A percentile compares a stretch with the other conserved stretches of the same genome.
Evolutionary conservation across 352 stramenopile species (phyloP).

Genomic region (Globisporangium alternatum): DNA sequence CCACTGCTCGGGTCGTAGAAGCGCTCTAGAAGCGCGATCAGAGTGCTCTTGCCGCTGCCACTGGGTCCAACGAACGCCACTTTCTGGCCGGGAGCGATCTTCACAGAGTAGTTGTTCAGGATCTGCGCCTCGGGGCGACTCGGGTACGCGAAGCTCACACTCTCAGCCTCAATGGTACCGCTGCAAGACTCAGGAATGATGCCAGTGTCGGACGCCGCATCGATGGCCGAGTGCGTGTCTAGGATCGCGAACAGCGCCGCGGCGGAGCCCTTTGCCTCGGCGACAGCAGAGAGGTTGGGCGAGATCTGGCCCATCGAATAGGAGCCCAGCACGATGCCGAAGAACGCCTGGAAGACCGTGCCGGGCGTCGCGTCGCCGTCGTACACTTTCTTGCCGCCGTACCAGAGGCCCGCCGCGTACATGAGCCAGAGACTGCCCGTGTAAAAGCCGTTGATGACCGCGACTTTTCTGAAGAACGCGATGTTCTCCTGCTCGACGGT

Average conservation of each 20-base stretch:
- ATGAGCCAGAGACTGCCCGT: constrained; percentile 40
- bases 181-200: constrained; percentile 23
- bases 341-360: constrained; percentile 51
- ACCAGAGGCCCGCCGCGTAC: constrained; percentile 48
- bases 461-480: constrained; percentile 18
- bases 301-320: constrained; percentile 44
- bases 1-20: constrained; percentile 89
- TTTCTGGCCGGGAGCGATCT: constrained; percentile 24
- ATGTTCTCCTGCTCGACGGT: constrained; percentile 31
- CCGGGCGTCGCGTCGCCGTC: constrained; percentile 26
- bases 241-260: constrained; percentile 48
- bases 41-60: constrained; percentile 31
- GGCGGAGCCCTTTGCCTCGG: constrained; percentile 40
- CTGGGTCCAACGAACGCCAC: constrained; percentile 32
- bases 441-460: constrained; percentile 31
- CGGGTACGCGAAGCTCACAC: constrained; percentile 70
- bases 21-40: constrained; percentile 68
- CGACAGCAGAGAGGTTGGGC: constrained; percentile 48
- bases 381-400: constrained; percentile 43
- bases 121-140: constrained; percentile 37
- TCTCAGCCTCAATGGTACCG: constrained; percentile 39
- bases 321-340: constrained; percentile 48
- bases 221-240: constrained; percentile 40
- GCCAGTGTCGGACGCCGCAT: constrained; percentile 29
- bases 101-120: constrained; percentile 30